Evolutionary conservation across 495 filamentous ascomycete genomes (phyloP), one percentile per base, ranked within the genome.

Genomic region (Aspergillus carlsbadensis): DNA sequence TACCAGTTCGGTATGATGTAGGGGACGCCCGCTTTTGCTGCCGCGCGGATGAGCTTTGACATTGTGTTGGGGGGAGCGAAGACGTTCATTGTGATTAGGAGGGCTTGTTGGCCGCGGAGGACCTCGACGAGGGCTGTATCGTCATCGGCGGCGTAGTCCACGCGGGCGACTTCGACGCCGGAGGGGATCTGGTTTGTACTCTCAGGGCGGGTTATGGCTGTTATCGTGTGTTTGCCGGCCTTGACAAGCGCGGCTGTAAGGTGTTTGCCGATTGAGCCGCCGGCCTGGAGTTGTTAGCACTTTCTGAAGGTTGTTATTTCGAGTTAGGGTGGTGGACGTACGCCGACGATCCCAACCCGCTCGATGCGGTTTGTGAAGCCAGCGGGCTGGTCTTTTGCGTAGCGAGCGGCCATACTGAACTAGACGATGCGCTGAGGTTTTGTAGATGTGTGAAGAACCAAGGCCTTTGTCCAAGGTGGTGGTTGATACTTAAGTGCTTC

Each of bases 1-100:
- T 67, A 88, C 42, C 74, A 75, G 65, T 87, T 87, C 15, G 87
- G 86, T 31, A 88, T 61, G 47, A 90, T 65, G 70, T 81, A 88
- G 0, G 64, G 68, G 0, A 90, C 81, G 5, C 78, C 79, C 1
- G 87, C 86, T 37, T 79, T 71, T 5, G 74, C 82, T 1, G 87
- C 87, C 0, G 86, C 86, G 3, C 75, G 59, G 57, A 87, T 66
- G 50, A 89, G 72, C 42, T 75, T 70, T 26, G 48, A 46, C 14
- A 85, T 76, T 1, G 66, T 71, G 1, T 76, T 73, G 5, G 57
- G 60, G 0, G 78, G 69, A 0, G 76, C 75, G 1, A 17, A 55
- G 6, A 70, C 66, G n/a, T 52, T 44, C 54, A 88, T 61, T 5
- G 81, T 84, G 63, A 88, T 86, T 61, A 89, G 70, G n/a, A 89